These are phyloP conservation scores for Rubus parviflorus DNA, from an alignment of 306 rosid species.

Conservation along the genomic window DNA sequence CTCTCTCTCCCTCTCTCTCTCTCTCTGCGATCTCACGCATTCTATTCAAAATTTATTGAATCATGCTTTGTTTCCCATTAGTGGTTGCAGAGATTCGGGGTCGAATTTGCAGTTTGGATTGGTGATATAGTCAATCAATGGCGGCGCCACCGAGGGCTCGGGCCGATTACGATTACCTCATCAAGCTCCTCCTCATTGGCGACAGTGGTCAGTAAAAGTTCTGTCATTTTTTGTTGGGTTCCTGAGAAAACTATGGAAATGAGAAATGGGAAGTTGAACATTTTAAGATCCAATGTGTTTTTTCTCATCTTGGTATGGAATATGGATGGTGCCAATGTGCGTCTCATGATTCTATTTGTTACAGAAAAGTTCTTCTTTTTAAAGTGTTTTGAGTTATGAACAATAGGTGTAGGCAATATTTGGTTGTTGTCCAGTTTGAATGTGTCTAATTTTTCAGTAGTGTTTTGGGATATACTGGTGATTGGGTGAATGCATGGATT, in stretches of 20 bases:
- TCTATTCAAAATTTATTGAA: background rate
- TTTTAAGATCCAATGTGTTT: constrained; percentile 11
- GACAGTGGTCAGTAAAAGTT: constrained; percentile 63
- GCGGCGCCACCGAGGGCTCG: constrained; percentile 80
- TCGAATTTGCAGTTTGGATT: constrained; percentile 23
- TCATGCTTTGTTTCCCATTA: background rate
- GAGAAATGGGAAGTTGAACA: background rate
- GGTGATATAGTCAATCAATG: constrained; percentile 39
- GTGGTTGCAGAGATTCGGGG: constrained; percentile 11
- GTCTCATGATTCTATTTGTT: background rate
- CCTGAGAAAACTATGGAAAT: constrained; percentile 20
- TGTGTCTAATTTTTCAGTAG: background rate
- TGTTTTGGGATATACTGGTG: background rate
- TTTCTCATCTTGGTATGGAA: background rate
- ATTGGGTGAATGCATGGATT: background rate
- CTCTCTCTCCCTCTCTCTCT: background rate
- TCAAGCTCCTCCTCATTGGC: constrained; percentile 88
- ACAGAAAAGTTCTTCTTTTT: background rate
- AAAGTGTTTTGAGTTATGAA: background rate
- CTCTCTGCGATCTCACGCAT: constrained; percentile 32
- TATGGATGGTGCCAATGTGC: constrained; percentile 2
- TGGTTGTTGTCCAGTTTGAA: constrained; percentile 1
- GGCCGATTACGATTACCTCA: constrained; percentile 88
- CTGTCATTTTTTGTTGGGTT: constrained; percentile 13
- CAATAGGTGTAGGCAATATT: background rate